Evolutionary conservation across 495 filamentous ascomycete species (phyloP), one percentile per base, ranked within the genome.

Genomic region (Pyrenula massariospora): DNA sequence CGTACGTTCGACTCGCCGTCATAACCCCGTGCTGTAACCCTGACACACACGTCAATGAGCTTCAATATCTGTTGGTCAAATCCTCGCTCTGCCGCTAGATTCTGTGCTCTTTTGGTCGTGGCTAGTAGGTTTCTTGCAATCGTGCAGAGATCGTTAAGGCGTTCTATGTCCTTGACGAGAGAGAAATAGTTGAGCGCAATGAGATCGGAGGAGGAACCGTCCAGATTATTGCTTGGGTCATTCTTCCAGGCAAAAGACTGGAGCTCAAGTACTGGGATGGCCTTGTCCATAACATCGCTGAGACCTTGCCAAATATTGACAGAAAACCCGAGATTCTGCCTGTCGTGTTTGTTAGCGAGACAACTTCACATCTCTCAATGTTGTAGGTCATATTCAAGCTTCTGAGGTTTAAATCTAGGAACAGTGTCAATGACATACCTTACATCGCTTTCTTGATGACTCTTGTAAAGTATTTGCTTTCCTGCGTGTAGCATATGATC

Each of bases 1-100:
- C 74, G 72, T 48, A 79, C 75, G 54, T 80, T 80, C 15, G 81
- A 77, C 54, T 94, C 88, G 12, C 89, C 88, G 66, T 95, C 91
- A 59, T 89, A 95, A 0, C 89, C 91, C 64, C 90, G 82, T 54
- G 91, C 91, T 0, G 91, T 93, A 0, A 96, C 89, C 54, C 88
- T 80, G 24, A 95, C 84, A 66, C 88, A 93, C 15, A 90, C 79
- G 62, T 87, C 86, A 58, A 95, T 87, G 23, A 92, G 72, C 56
- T 86, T 84, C 58, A 89, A 79, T n/a, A 96, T 82, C 63, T 89
- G 80, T 62, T 88, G 83, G 65, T 95, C 88, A 56, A 95, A 84
- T 15, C 82, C 76, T 50, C 84, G 80, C 23, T 86, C 80, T 47
- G 88, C 86, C 19, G 89, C 90, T n/a, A 93, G 75, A 60, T 95